Conservation (phyloP, 1,284 basidiomycete species). For the Sparassis latifolia region DNA sequence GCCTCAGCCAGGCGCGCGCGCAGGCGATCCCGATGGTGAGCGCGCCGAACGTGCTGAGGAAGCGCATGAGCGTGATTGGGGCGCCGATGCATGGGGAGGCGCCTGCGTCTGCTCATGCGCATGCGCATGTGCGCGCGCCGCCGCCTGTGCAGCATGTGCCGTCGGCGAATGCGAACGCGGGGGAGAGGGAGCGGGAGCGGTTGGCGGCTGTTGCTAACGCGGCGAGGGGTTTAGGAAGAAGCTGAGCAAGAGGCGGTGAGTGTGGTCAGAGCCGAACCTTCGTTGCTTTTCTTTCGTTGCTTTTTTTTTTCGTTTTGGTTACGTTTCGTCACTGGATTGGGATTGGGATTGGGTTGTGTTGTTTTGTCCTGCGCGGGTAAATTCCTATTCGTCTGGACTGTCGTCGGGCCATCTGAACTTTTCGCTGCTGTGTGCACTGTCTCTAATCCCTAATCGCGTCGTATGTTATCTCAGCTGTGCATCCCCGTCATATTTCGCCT, state of each 20-base stretch:
- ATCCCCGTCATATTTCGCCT: no score
- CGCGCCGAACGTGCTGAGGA: constrained; percentile 17
- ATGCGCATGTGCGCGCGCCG: not conserved
- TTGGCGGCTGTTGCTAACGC: constrained; percentile 3
- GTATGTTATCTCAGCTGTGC: no score
- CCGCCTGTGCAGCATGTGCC: constrained; percentile 4
- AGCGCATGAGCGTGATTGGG: constrained; percentile 11
- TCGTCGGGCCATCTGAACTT: no score
- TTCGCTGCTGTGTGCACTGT: no score
- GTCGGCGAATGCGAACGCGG: constrained; percentile 17
- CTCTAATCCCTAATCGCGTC: no score
- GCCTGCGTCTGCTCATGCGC: not conserved
- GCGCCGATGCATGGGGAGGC: not conserved
- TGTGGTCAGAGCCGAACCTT: no score
- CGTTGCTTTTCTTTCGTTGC: no score
- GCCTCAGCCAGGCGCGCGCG: constrained; percentile 7
- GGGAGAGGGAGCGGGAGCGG: constrained; percentile 17
- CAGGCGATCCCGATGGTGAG: constrained; percentile 16
- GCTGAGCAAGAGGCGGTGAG: constrained; percentile 23
- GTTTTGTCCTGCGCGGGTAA: no score
- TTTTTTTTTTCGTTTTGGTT: no score
- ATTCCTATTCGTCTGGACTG: no score
- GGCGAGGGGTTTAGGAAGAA: constrained; percentile 16
- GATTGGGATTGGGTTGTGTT: no score
- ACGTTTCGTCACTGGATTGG: no score